phyloP scores from a whole-genome alignment of 2,329 filamentous ascomycete species.

The Lasiodiplodia theobromae region DNA sequence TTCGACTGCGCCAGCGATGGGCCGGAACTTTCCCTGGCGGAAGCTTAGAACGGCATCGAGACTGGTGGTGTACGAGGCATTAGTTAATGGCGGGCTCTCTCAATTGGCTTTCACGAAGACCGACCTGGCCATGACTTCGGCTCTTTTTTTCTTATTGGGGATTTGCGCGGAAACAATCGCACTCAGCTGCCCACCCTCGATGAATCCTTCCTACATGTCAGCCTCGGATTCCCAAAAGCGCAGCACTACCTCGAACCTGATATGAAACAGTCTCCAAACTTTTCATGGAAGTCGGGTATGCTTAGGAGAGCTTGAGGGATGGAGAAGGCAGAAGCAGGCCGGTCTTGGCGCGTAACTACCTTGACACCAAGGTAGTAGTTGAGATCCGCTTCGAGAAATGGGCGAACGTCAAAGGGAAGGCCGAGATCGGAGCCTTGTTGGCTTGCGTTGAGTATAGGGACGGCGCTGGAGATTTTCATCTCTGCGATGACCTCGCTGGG shows the following conservation, averaged over 20 bases:
- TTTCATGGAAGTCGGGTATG: neutral
- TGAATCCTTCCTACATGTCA: neutral
- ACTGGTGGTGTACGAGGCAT: neutral
- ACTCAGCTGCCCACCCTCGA: neutral
- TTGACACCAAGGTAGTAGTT: neutral
- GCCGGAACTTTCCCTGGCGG: neutral
- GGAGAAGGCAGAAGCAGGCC: neutral
- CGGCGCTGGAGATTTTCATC: neutral
- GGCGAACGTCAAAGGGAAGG: neutral
- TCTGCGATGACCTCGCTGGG: neutral
- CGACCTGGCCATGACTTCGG: neutral
- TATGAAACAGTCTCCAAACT: neutral
- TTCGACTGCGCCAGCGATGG: neutral
- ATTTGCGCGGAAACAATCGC: neutral
- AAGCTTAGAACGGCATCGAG: neutral
- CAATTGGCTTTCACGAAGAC: too few species aligned
- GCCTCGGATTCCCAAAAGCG: neutral
- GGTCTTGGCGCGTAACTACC: neutral
- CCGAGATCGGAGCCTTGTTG: neutral
- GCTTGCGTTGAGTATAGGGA: neutral
- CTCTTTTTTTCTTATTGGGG: neutral
- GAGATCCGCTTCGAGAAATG: neutral
- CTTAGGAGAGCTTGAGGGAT: neutral
- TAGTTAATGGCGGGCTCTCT: too few species aligned
- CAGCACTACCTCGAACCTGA: neutral